Conservation (phyloP, 2,329 filamentous ascomycete species). For the Cytospora chrysosperma region DNA sequence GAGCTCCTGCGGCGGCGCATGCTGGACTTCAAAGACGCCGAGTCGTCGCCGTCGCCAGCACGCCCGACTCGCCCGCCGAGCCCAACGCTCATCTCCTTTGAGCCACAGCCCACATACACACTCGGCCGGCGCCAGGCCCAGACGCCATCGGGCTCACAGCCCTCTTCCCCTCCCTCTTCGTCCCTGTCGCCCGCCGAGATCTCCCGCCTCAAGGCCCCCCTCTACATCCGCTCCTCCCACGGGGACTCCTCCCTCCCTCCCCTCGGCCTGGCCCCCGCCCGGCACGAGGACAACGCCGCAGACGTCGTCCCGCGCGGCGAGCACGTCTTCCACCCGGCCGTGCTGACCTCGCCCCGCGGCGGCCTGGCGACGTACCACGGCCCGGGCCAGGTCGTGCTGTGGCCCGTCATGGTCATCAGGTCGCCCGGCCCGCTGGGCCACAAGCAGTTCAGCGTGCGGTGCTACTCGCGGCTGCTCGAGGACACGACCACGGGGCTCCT, state of each 20-base stretch:
- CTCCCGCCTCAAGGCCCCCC: slow-evolving; percentile 42
- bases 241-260: slow-evolving; percentile 14
- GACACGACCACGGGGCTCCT: slow-evolving; percentile 69
- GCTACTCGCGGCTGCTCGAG: slow-evolving; percentile 79
- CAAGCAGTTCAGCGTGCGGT: slow-evolving; percentile 65
- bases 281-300: slow-evolving; percentile 27
- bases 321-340: slow-evolving; percentile 51
- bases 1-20: slow-evolving; percentile 45
- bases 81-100: slow-evolving; percentile 78
- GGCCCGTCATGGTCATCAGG: slow-evolving; percentile 82
- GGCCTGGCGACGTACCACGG: slow-evolving; percentile 95
- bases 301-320: slow-evolving; percentile 30
- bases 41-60: slow-evolving; percentile 15
- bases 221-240: slow-evolving; percentile 34
- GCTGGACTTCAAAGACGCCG: slow-evolving; percentile 55
- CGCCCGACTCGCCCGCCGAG: slow-evolving; percentile 45
- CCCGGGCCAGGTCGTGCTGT: slow-evolving; percentile 89
- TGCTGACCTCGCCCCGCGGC: slow-evolving; percentile 73
- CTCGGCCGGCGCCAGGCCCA: slow-evolving; percentile 75
- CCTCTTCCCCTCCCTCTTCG: slow-evolving; percentile 25
- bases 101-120: slow-evolving; percentile 81
- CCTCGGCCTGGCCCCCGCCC: background rate
- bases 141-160: background rate
- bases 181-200: slow-evolving; percentile 48
- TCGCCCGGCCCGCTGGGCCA: slow-evolving; percentile 35